Evolutionary conservation across 768 basidiomycete species (phyloP), one percentile per base, ranked within the genome.

Genomic region (Kwoniella botswanensis): DNA sequence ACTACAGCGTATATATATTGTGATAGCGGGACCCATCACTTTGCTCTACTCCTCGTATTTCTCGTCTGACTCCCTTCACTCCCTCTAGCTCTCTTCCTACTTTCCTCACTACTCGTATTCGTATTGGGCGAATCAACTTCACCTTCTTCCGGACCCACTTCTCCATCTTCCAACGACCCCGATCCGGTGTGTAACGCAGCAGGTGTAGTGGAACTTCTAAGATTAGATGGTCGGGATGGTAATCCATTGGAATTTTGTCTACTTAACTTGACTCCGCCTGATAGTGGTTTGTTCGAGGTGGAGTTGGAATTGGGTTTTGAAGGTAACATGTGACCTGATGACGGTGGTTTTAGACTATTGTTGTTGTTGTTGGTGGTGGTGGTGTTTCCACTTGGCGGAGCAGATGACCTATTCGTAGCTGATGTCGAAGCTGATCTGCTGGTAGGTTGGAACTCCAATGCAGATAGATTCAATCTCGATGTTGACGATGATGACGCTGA

Each of bases 381-480:
- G 62, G 54, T 22, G 35, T 50, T 50, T 18, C 46, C 46, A 50
- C 46, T 50, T 6, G 46, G 46, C 12, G 72, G 63, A 15, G 67
- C 68, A 3, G 63, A 65, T 22, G 66, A 56, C 64, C 66, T 18
- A 18, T 46, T 41, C 11, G 60, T 13, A 17, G 26, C 26, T 21
- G 59, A 12, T 43, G 42, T 35, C 1, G 50, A 15, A 54, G 35
- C 4, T 4, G 59, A 12, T 50, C 24, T 5, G 18, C 24, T n/a
- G 13, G 54, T 55, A n/a, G 79, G 79, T 68, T 78, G 76, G 65
- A 80, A 80, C 2, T 74, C 71, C 2, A 70, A 63, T 15, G 79
- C 79, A 1, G 70, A 54, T n/a, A 58, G 69, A 22, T 67, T 75
- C 12, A 78, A 63, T 54, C 64, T 71, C n/a, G 68, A 46, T 44